Conservation (phyloP, 768 basidiomycete genomes). For the Kwoniella sp. region DNA sequence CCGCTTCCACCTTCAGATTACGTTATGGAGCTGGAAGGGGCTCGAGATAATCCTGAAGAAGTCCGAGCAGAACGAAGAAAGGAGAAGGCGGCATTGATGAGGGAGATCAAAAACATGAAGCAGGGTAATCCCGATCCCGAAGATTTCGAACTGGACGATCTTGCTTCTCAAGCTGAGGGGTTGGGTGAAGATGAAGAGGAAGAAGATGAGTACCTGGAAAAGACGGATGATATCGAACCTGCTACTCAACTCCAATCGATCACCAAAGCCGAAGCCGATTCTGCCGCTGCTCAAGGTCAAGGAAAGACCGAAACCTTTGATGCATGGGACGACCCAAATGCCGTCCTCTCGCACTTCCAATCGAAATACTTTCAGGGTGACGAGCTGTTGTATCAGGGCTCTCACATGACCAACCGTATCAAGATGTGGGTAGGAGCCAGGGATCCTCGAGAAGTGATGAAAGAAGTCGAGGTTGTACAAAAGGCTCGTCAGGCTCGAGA, state of each 20-base stretch:
- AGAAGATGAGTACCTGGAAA: conserved; percentile 21
- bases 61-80: conserved; percentile 26
- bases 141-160: conserved; percentile 14
- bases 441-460: conserved; percentile 32
- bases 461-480: conserved; percentile 36
- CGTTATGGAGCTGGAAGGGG: conserved; percentile 21
- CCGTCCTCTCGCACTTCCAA: conserved; percentile 26
- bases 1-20: conserved; percentile 19
- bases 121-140: conserved; percentile 1
- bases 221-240: conserved; percentile 25
- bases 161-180: conserved; percentile 15
- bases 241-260: conserved; percentile 13
- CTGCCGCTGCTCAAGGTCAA: conserved; percentile 13
- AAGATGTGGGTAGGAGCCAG: conserved; percentile 33
- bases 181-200: conserved; percentile 21
- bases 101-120: conserved; percentile 11
- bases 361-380: conserved; percentile 31
- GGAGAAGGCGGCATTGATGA: conserved; percentile 21
- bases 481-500: conserved; percentile 30
- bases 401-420: conserved; percentile 29
- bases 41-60: conserved; percentile 28
- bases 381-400: conserved; percentile 23
- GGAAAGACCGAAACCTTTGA: conserved; percentile 23
- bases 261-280: conserved; percentile 24
- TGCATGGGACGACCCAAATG: conserved; percentile 39